Base-by-base conservation (phyloP, 768 basidiomycete genomes). In the Amanita subjunquillea region DNA sequence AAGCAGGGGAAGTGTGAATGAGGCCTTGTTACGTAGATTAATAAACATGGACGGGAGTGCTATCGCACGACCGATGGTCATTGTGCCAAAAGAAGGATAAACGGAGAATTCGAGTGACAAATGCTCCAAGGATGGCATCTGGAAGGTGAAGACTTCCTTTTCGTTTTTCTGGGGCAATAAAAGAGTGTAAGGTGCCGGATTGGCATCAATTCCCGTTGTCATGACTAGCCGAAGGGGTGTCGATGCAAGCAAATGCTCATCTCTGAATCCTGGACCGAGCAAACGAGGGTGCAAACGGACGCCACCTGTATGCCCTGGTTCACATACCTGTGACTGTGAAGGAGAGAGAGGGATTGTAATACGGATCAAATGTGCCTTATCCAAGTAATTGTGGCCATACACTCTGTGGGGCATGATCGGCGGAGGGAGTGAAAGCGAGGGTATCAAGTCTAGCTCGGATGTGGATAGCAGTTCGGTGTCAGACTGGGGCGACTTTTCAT, bases 351-450 rank as follows among this genome's bases (percentile, higher is more conserved):
- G 20, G 41, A 98, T 80, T 0, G 86, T 81, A 42, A 99, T 75
- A 60, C 95, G 89, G 4, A 98, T 82, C 32, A 98, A 74, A 61
- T 82, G 82, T 46, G 83, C 83, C 61, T 82, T 85, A 67, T 95
- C 91, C 48, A 99, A 76, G 67, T 89, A 92, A 62, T 91, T 95
- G 70, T 99, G 95, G 6, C 95, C 95, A 64, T 99, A 99, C 30
- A 95, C 88, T 50, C 92, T 83, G 64, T 97, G 91, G 27, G 96
- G 93, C 80, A 99, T 95, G 64, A 97, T 97, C 2, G 96, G 96
- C 1, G 96, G 96, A 2, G 96, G 96, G 15, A 99, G 77, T 17
- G 88, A 91, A n/a, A 99, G 74, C 1, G 87, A 86, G 13, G 96
- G 96, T 56, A 99, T 99, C 56, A 85, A 73, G 63, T 99, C 96